phyloP scores from a whole-genome alignment of 2,329 filamentous ascomycete genomes.

The Xylaria sp. region DNA sequence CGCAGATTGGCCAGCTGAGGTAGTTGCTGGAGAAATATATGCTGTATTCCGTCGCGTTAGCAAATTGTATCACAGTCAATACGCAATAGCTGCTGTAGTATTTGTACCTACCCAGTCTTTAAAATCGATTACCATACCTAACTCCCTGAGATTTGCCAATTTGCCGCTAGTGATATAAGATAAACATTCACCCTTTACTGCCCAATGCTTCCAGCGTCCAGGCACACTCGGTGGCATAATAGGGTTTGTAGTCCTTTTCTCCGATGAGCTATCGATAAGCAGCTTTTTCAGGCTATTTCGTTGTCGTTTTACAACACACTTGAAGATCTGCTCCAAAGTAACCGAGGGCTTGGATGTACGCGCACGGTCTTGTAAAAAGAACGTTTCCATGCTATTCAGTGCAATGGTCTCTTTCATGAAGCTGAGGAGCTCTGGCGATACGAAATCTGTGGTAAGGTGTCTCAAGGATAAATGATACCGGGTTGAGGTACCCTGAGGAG shows the following conservation, averaged over 20 bases:
- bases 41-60: conserved; percentile 53
- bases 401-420: conserved; percentile 80
- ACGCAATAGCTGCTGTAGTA: neutral
- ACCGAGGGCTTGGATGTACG: conserved; percentile 58
- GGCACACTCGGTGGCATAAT: conserved; percentile 22
- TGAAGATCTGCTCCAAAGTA: conserved; percentile 73
- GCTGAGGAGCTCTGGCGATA: conserved; percentile 70
- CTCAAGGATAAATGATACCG: conserved; percentile 72
- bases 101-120: conserved; percentile 72
- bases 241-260: conserved; percentile 51
- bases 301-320: conserved; percentile 72
- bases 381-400: conserved; percentile 78
- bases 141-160: conserved; percentile 73
- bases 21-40: conserved; percentile 77
- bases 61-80: neutral
- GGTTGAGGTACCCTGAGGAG: conserved; percentile 42
- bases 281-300: conserved; percentile 73
- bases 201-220: conserved; percentile 71
- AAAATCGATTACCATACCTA: conserved; percentile 75
- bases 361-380: conserved; percentile 74
- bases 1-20: conserved; percentile 73
- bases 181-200: conserved; percentile 70
- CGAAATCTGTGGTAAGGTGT: conserved; percentile 75
- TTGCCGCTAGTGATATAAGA: conserved; percentile 77
- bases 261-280: conserved; percentile 73